Evolutionary conservation across 108 stramenopile species (phyloP), one percentile per base, ranked within the genome.

Genomic region (Craspedostauros australis): DNA sequence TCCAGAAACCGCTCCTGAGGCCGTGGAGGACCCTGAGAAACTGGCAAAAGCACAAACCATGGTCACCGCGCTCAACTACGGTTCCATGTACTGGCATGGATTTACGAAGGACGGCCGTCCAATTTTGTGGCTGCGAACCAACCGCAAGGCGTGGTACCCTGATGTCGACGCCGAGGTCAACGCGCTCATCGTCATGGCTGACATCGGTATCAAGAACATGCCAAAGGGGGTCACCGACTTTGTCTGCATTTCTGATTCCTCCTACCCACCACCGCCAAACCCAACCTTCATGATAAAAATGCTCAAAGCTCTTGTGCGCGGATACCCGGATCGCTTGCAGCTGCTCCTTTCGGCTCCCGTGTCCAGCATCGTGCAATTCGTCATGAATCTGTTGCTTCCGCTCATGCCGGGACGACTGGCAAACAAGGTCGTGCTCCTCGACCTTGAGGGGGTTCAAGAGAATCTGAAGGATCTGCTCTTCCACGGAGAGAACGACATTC

Each of bases 161-260:
- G 85, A 93, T 68, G 87, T 88, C 4, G 86, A 86, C 32, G 86
- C 91, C 2, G 84, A 93, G 67, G 76, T 88, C 37, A 82, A 88
- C 66, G 82, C 82, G 6, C 68, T 88, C 41, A 82, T 88, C 31
- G 66, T 82, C n/a, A 50, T 93, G 63, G 84, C 91, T 16, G 91
- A 93, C 60, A 70, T 80, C 16, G 91, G 86, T 3, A 86, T 93
- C 57, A 65, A 54, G 34, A 49, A 50, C 62, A 93, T 93, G 91
- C 91, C 91, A n/a, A 58, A 76, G 30, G 83, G 77, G 14, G 56
- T 86, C 40, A 93, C 91, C 14, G 86, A 88, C 67, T 93, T 93
- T 76, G 82, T 88, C 46, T 75, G 75, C 48, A 62, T 93, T 53
- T 68, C 79, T 22, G 91, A 93, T 59, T 83, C 84, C 21, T 58